Evolutionary conservation across 768 basidiomycete species (phyloP).

Genomic region (Hirschioporus abietinus): DNA sequence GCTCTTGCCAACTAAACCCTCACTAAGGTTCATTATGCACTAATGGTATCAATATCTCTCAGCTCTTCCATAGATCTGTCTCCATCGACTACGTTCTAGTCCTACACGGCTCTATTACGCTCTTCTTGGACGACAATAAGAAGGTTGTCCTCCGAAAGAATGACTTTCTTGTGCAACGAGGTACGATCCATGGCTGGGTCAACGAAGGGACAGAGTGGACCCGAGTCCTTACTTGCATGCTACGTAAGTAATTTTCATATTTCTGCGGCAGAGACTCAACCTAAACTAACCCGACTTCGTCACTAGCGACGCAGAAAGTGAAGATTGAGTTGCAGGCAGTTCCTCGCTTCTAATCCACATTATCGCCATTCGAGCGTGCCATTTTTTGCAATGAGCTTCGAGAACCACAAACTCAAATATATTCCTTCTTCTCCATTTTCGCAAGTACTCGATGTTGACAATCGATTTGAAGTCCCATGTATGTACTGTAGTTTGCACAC

Average conservation of each 20-base stretch:
- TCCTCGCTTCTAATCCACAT: no score
- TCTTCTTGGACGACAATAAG: background rate
- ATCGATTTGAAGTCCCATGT: no score
- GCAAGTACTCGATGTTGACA: no score
- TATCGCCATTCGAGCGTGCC: no score
- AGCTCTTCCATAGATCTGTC: background rate
- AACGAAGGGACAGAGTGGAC: background rate
- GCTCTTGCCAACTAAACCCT: background rate
- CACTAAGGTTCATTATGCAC: background rate
- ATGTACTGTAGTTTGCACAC: no score
- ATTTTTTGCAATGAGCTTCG: no score
- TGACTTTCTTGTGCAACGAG: background rate
- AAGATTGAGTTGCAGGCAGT: no score
- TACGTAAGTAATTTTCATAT: background rate
- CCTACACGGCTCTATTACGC: background rate
- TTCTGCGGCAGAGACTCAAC: background rate
- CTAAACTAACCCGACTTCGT: background rate
- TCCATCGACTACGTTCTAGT: background rate
- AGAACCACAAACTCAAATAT: no score
- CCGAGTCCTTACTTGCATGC: background rate
- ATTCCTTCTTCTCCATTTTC: no score
- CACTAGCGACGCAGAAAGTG: background rate
- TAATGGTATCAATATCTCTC: background rate
- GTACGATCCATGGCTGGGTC: background rate
- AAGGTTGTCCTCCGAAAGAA: background rate